These are phyloP conservation scores for Cicer judaicum DNA, from an alignment of 306 rosid genomes.

Conservation along the genomic window DNA sequence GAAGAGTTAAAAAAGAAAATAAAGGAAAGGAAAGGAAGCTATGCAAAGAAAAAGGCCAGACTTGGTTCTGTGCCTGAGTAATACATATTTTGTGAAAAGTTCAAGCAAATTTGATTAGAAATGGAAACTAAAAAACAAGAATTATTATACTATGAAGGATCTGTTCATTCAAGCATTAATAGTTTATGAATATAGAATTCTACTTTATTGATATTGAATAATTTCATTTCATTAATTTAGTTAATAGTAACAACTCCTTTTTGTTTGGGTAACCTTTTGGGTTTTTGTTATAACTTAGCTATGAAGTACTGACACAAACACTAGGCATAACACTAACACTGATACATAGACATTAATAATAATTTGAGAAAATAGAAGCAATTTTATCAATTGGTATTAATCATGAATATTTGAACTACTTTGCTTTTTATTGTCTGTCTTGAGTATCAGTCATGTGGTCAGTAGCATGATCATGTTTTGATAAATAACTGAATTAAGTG, in stretches of 20 bases:
- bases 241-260: not conserved
- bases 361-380: too few species aligned
- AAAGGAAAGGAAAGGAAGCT: slow-evolving; percentile 33
- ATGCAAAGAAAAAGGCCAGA: slow-evolving; percentile 32
- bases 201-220: slow-evolving; percentile 21
- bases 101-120: slow-evolving; percentile 29
- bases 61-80: slow-evolving; percentile 37
- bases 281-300: not conserved
- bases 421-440: too few species aligned
- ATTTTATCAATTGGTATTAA: not conserved
- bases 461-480: too few species aligned
- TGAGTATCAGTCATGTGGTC: too few species aligned
- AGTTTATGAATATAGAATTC: slow-evolving; percentile 25
- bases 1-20: not conserved
- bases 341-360: too few species aligned
- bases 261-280: slow-evolving; percentile 22
- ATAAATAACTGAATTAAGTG: too few species aligned
- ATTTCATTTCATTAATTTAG: slow-evolving; percentile 14
- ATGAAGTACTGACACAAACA: too few species aligned
- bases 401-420: too few species aligned
- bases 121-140: slow-evolving; percentile 27
- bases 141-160: slow-evolving; percentile 18
- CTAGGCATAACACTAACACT: too few species aligned
- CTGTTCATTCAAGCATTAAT: slow-evolving; percentile 3
- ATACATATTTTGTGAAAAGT: slow-evolving; percentile 32